Percentiles rank a stretch among this genome's conserved stretches.
Evolutionary conservation across 176 grass and related monocot genomes (phyloP).

Genomic region (Phragmites australis): DNA sequence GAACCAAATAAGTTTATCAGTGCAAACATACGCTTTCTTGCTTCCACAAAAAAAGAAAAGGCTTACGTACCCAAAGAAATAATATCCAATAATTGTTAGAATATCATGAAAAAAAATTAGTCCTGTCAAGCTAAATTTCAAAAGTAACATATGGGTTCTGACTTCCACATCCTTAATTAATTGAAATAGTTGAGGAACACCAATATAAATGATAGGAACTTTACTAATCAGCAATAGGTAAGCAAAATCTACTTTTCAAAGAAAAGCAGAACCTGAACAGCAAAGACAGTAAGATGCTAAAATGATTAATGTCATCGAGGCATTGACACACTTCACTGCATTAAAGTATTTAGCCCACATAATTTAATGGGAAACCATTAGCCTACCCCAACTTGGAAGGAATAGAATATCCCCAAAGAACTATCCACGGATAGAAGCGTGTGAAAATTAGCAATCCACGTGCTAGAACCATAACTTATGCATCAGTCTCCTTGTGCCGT

Average conservation of each 20-base stretch:
- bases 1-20: background rate
- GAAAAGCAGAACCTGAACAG: background rate
- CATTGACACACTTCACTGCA: background rate
- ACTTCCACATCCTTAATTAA: background rate
- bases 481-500: too few species aligned
- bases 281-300: conserved; percentile 2
- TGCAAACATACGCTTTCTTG: background rate
- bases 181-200: background rate
- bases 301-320: background rate
- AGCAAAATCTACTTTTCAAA: background rate
- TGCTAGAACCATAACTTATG: too few species aligned
- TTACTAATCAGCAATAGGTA: background rate
- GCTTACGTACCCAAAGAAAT: background rate
- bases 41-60: background rate
- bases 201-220: background rate
- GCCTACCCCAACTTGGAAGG: too few species aligned
- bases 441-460: too few species aligned
- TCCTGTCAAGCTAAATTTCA: background rate
- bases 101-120: conserved; percentile 6
- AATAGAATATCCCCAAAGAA: too few species aligned
- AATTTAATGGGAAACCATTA: background rate
- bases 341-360: background rate
- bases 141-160: conserved; percentile 3
- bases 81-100: background rate
- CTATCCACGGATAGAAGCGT: too few species aligned